Conservation (phyloP, 305 asterid genomes). For the Withania somnifera region DNA sequence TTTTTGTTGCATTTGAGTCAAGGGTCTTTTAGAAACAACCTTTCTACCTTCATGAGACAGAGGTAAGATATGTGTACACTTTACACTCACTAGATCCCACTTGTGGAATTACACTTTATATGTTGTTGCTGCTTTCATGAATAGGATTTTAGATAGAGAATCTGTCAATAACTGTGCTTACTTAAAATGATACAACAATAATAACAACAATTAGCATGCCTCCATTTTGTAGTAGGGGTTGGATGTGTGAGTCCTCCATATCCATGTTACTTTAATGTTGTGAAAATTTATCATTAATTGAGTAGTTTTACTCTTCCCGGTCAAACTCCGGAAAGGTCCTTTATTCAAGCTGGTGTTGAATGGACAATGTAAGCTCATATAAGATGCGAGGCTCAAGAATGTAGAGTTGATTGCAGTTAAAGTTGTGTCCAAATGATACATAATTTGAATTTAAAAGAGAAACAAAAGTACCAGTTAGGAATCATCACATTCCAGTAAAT, state of each 20-base stretch:
- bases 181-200: background rate
- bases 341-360: background rate
- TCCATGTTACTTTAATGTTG: background rate
- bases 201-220: background rate
- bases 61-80: no score
- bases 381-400: background rate
- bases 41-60: no score
- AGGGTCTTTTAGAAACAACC: no score
- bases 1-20: no score
- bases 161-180: background rate
- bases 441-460: background rate
- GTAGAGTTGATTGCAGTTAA: background rate
- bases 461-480: background rate
- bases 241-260: background rate
- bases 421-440: background rate
- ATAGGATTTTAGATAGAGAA: background rate
- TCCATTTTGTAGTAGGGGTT: background rate
- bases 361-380: background rate
- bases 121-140: no score
- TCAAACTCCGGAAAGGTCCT: background rate
- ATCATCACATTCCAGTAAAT: background rate
- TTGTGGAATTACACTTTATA: no score
- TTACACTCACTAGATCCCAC: no score
- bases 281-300: background rate
- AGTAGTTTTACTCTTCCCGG: background rate